Conservation (phyloP, 768 basidiomycete genomes). For the Mycena galopus region DNA sequence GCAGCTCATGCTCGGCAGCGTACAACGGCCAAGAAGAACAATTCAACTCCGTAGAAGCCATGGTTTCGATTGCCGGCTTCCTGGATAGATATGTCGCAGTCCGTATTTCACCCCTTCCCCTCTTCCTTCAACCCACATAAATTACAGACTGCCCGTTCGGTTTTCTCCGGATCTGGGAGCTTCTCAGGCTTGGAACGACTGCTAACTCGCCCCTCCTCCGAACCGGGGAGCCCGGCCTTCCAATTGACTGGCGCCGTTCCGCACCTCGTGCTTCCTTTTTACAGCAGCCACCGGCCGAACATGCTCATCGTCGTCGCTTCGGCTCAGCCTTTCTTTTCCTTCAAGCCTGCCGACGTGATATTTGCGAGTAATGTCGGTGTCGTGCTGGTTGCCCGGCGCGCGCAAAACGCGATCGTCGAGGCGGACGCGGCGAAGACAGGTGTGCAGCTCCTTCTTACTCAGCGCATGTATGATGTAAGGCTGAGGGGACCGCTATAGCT, state of each 20-base stretch:
- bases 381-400: constrained; percentile 18
- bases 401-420: constrained; percentile 22
- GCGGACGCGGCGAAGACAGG: constrained; percentile 31
- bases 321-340: not conserved
- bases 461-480: too few relatives aligned
- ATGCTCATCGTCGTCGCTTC: constrained; percentile 26
- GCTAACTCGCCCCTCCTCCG: not conserved
- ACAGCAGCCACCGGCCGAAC: constrained; percentile 15
- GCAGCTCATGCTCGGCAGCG: not conserved
- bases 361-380: constrained; percentile 24
- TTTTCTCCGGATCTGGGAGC: constrained; percentile 8
- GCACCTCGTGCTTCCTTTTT: constrained; percentile 25
- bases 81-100: constrained; percentile 11
- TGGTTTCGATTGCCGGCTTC: constrained; percentile 10
- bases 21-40: not conserved
- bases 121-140: not conserved
- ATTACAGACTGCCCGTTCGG: constrained; percentile 12
- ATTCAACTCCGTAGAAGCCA: constrained; percentile 6
- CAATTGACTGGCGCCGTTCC: not conserved
- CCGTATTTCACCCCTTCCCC: not conserved
- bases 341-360: constrained; percentile 17
- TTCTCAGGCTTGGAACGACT: constrained; percentile 11
- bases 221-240: not conserved
- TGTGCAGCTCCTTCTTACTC: not conserved
- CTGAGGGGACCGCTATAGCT: constrained; percentile 3